These are phyloP conservation scores for Russula ochroleuca DNA, from an alignment of 768 basidiomycete species.

Conservation along the genomic window DNA sequence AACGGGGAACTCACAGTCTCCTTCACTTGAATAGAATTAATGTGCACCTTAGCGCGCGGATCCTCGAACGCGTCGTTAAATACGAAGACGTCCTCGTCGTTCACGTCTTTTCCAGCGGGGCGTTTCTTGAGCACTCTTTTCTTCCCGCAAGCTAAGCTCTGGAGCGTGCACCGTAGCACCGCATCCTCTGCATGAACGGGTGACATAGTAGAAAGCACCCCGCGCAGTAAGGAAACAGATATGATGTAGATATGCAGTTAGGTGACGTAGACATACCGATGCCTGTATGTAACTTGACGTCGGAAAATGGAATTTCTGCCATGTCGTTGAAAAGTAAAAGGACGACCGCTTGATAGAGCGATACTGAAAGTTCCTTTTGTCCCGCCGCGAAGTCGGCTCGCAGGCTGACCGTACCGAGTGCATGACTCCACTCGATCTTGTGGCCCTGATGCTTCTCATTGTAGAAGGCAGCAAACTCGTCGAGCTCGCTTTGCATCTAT, in stretches of 20 bases:
- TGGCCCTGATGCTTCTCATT: slow-evolving; percentile 70
- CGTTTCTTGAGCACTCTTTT: slow-evolving; percentile 82
- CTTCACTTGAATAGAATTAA: slow-evolving; percentile 94
- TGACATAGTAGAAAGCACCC: slow-evolving; percentile 28
- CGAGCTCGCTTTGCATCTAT: slow-evolving; percentile 73
- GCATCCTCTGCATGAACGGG: slow-evolving; percentile 47
- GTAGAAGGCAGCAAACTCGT: slow-evolving; percentile 65
- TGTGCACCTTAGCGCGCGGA: slow-evolving; percentile 73
- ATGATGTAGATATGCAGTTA: background rate
- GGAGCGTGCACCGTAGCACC: slow-evolving; percentile 79
- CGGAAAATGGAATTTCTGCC: slow-evolving; percentile 53
- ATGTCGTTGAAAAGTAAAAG: slow-evolving; percentile 81
- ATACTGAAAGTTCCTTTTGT: slow-evolving; percentile 84
- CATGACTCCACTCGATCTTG: slow-evolving; percentile 80
- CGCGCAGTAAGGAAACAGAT: background rate
- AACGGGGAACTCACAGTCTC: slow-evolving; percentile 59
- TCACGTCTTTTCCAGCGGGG: slow-evolving; percentile 73
- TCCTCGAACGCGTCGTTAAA: slow-evolving; percentile 85
- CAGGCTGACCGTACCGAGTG: slow-evolving; percentile 78
- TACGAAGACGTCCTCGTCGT: slow-evolving; percentile 67
- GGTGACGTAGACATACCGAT: slow-evolving; percentile 53
- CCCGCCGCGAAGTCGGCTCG: slow-evolving; percentile 62
- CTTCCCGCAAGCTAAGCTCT: slow-evolving; percentile 89
- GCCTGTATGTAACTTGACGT: slow-evolving; percentile 61
- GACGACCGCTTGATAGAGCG: slow-evolving; percentile 85